These are phyloP conservation scores for Hibiscus trionum DNA, from an alignment of 345 rosid genomes.

Conservation along the genomic window DNA sequence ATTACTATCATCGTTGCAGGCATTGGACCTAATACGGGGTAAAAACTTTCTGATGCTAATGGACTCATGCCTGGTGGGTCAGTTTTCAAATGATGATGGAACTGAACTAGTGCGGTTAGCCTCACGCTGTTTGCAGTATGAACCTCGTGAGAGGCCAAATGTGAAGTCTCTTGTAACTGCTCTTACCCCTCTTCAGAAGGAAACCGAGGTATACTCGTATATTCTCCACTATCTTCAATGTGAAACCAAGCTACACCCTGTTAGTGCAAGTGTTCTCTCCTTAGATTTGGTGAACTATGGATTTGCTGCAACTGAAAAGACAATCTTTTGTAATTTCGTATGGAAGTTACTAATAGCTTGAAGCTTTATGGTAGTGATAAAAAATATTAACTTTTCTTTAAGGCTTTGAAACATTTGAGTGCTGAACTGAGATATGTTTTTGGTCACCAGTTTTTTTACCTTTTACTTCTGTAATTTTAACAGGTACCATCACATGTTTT, in stretches of 20 bases:
- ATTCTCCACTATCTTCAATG: background rate
- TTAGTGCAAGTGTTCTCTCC: background rate
- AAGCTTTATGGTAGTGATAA: background rate
- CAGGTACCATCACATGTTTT: too few species aligned
- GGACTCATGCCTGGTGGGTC: slow-evolving; percentile 78
- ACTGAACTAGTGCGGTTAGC: slow-evolving; percentile 78
- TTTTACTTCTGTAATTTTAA: too few species aligned
- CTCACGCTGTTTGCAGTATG: slow-evolving; percentile 78
- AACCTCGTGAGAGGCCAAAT: slow-evolving; percentile 87
- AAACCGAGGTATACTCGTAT: slow-evolving; percentile 42
- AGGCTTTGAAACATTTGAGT: background rate
- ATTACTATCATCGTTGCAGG: slow-evolving; percentile 34
- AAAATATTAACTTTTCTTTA: too few species aligned
- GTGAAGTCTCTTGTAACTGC: slow-evolving; percentile 67
- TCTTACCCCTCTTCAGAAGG: slow-evolving; percentile 67
- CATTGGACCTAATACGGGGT: slow-evolving; percentile 76
- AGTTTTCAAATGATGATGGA: slow-evolving; percentile 84
- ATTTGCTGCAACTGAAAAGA: background rate
- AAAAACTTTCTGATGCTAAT: slow-evolving; percentile 71
- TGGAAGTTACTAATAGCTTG: background rate
- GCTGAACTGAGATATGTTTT: background rate
- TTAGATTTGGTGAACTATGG: background rate
- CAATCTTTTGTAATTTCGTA: too few species aligned
- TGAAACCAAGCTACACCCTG: background rate
- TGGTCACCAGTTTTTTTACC: too few species aligned